Evolutionary conservation across 352 stramenopile species (phyloP).

Genomic region (Aphanomyces astaci): DNA sequence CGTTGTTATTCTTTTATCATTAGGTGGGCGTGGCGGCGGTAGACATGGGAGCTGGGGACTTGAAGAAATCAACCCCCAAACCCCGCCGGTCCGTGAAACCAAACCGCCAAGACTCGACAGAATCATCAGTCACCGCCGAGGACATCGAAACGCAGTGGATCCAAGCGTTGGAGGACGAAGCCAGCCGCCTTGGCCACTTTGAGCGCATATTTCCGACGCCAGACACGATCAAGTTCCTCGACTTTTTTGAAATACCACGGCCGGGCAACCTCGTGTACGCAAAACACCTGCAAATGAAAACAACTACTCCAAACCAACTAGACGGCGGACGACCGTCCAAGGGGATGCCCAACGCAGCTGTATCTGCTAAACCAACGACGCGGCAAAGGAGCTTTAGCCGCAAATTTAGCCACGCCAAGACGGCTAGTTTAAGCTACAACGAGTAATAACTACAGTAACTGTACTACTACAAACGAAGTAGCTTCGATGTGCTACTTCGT

Average conservation of each 20-base stretch:
- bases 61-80: background rate
- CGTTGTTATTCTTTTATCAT: background rate
- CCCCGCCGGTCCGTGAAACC: background rate
- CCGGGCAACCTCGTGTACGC: slow-evolving; percentile 59
- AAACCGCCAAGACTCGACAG: background rate
- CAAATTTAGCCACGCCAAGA: slow-evolving; percentile 8
- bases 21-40: slow-evolving; percentile 12
- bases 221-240: slow-evolving; percentile 44
- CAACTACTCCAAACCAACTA: slow-evolving; percentile 23
- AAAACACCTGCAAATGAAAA: slow-evolving; percentile 38
- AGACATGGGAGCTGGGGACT: background rate
- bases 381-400: slow-evolving; percentile 14
- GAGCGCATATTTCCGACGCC: slow-evolving; percentile 61
- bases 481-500: background rate
- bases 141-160: slow-evolving; percentile 1
- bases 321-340: no score
- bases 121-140: no score
- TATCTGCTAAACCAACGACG: background rate
- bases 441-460: no score
- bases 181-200: slow-evolving; percentile 55
- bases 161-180: slow-evolving; percentile 48
- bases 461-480: no score
- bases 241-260: slow-evolving; percentile 45
- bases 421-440: background rate
- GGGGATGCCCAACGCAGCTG: no score